A percentile compares a stretch with the other conserved stretches of the same genome.
phyloP scores from a whole-genome alignment of 2,329 filamentous ascomycete genomes.

The Curvularia sp. region DNA sequence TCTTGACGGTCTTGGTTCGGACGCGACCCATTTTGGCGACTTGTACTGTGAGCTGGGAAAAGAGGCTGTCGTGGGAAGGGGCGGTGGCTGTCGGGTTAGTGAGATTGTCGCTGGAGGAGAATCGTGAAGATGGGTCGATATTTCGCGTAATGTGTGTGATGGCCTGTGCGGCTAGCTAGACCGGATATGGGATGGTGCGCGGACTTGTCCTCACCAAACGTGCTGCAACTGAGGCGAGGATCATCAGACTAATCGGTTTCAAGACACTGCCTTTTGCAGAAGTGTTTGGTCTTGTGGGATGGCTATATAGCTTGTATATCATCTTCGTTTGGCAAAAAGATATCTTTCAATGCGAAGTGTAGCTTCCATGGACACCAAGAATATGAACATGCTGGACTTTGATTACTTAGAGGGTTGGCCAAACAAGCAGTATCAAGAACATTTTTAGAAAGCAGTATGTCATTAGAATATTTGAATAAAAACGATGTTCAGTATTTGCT shows the following conservation, averaged over 20 bases:
- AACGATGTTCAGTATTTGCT: constrained; percentile 9
- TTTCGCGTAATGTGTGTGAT: constrained; percentile 32
- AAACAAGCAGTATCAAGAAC: no score
- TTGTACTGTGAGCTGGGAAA: constrained; percentile 31
- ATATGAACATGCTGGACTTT: no score
- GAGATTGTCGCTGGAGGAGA: constrained; percentile 34
- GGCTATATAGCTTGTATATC: no score
- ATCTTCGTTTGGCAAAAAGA: no score
- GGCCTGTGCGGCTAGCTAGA: constrained; percentile 12
- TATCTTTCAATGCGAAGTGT: no score
- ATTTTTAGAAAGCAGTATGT: no score
- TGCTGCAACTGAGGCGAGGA: background rate
- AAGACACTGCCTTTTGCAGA: no score
- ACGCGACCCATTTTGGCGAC: constrained; percentile 62
- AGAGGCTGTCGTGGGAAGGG: constrained; percentile 31
- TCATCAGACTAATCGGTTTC: no score
- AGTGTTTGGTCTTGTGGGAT: no score
- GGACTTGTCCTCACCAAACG: background rate
- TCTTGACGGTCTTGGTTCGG: constrained; percentile 73
- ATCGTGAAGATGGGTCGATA: constrained; percentile 16
- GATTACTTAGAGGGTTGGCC: no score
- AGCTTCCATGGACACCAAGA: no score
- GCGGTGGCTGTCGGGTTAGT: constrained; percentile 41
- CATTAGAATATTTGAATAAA: no score
- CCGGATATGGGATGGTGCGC: background rate